Base-by-base conservation (phyloP, 352 stramenopile species). In the Pythium phragmitis region DNA sequence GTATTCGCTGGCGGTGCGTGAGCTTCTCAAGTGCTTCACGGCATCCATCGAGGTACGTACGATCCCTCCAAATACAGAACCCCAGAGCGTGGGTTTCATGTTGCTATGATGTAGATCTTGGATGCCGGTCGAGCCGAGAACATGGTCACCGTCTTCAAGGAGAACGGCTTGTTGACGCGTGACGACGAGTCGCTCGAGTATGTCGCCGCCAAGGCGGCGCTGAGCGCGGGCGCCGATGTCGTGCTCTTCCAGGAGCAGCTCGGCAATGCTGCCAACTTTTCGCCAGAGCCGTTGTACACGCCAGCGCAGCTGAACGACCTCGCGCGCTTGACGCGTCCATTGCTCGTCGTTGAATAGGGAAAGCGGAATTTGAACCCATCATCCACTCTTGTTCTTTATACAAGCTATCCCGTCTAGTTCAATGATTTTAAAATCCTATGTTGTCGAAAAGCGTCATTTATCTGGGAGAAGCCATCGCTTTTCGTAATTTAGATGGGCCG, bases 21-120 rank as follows among this genome's bases (percentile, higher is more conserved):
- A 92, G 60, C 59, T 95, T 45, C 75, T 95, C 51, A 91, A 89
- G 69, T 91, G 82, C 46, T 93, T 95, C 49, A 88, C 83, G 1
- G 73, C 68, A 53, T 95, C 86, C 0, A 67, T 94, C 9, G 86
- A 94, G 76, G 84, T 94, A 68, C 21, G 68, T 46, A 12, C 2
- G 16, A 33, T 28, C 8, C 34, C 30, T 2, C 14, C 17, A 6
- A 46, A 14, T 17, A 46, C 4, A 21, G 14, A 7, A 19, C 9
- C 9, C 13, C 39, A 2, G 7, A 2, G 7, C 39, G 13, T 23
- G 16, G 14, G 26, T 8, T 41, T 26, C 33, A 3, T 41, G 11
- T 53, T 43, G 28, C 45, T 54, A 14, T 58, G 21, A 5, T 34
- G 11, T 28, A 91, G 82, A 65, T 89, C 4, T 28, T 86, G 14